Base-by-base conservation (phyloP, 2,329 filamentous ascomycete species). In the Colletotrichum spaethianum region DNA sequence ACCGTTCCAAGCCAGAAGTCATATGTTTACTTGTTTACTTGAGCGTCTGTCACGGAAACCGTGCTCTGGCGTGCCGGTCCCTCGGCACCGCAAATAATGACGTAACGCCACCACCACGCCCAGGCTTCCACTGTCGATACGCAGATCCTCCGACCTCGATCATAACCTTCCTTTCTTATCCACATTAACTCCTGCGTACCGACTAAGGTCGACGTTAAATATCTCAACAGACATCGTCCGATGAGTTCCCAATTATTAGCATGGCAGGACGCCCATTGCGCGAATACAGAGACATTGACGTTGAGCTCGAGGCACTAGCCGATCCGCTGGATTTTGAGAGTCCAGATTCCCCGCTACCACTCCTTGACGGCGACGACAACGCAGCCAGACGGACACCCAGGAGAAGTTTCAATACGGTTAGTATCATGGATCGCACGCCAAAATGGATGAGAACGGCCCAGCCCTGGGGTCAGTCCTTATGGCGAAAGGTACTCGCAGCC, bases 401-500 rank as follows among this genome's bases (percentile, higher is more conserved):
- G 23, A 4, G 16, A 31, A 53, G 23, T 18, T 7, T 12, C 7
- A 52, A n/a, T 2, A 11, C n/a, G 9, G 18, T 6, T 5, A n/a
- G 5, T 4, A 38, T 26, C 8, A 63, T 72, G 59, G 46, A 53
- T 2, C 14, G 23, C 36, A 44, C 59, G 1, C 69, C 69, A 0
- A 72, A 60, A 23, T 72, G 69, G 69, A 72, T 72, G 64, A 28
- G 36, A 4, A 26, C 52, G 4, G 57, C 69, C 2, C 64, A 72
- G 23, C 69, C 69, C 0, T 63, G 59, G 52, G 36, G 33, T 0
- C 40, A 23, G 11, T 40, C 64, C 14, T 18, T 69, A 5, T 31
- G 23, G 23, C 40, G 74, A 6, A 33, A 20, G 1, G 36, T 26
- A 6, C 5, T 69, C 1, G 42, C 42, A 3, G 33, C n/a, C 2